phyloP scores from a whole-genome alignment of 2,329 filamentous ascomycete genomes.

The Cercospora zeae-maydis region DNA sequence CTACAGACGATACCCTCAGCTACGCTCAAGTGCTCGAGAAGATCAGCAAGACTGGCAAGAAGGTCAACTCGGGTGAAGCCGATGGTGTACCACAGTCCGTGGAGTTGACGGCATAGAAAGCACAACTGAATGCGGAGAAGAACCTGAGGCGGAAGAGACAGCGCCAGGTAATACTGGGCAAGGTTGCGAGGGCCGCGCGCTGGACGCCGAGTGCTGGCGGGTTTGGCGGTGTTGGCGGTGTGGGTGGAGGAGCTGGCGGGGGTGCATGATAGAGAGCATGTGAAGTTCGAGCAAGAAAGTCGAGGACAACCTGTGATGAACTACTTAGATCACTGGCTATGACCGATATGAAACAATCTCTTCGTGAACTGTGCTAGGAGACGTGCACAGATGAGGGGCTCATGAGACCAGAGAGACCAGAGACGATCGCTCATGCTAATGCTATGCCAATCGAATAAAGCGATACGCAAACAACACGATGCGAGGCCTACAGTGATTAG shows the following conservation, averaged over 20 bases:
- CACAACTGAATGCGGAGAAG: neutral
- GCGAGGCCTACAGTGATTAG: neutral
- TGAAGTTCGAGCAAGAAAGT: neutral
- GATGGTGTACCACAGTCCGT: slow-evolving; percentile 55
- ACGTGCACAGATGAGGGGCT: neutral
- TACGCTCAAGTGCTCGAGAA: slow-evolving; percentile 81
- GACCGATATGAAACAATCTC: neutral
- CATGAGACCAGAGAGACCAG: neutral
- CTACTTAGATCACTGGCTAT: neutral
- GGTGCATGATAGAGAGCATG: neutral
- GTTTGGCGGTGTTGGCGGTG: neutral
- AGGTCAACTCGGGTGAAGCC: slow-evolving; percentile 71
- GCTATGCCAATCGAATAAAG: neutral
- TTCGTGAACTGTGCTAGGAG: neutral
- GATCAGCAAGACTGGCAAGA: slow-evolving; percentile 95
- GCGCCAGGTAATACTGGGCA: neutral
- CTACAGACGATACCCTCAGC: slow-evolving; percentile 63
- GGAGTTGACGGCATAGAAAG: slow-evolving; percentile 14
- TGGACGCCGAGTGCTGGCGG: neutral
- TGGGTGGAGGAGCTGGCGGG: neutral
- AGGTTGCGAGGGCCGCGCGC: neutral
- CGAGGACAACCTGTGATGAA: neutral
- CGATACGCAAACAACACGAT: neutral
- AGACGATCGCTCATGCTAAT: neutral
- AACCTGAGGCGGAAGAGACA: neutral